Percentiles rank a stretch among this genome's conserved stretches.
phyloP scores from a whole-genome alignment of 495 filamentous ascomycete genomes.

The Aeminium ludgeri region DNA sequence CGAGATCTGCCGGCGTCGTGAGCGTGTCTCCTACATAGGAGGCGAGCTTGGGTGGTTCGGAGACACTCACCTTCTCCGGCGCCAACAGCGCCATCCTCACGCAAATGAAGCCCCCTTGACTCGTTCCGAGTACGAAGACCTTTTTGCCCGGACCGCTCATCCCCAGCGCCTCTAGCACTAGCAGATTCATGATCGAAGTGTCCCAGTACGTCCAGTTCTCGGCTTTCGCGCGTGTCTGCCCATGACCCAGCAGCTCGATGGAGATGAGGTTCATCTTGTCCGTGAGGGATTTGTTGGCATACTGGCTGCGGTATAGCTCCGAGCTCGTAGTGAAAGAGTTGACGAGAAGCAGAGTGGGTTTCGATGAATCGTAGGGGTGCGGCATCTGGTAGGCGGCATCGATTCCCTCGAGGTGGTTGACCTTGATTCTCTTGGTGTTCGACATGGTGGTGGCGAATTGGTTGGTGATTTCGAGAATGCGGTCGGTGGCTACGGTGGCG shows the following conservation, averaged over 20 bases:
- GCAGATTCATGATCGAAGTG: slow-evolving; percentile 33
- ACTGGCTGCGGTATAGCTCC: slow-evolving; percentile 36
- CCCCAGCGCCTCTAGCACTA: slow-evolving; percentile 35
- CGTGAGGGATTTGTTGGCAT: slow-evolving; percentile 29
- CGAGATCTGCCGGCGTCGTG: slow-evolving; percentile 28
- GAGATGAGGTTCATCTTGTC: slow-evolving; percentile 31
- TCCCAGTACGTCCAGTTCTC: slow-evolving; percentile 39
- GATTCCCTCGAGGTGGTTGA: slow-evolving; percentile 40
- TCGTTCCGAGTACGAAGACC: slow-evolving; percentile 42
- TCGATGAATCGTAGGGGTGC: slow-evolving; percentile 30
- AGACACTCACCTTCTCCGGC: slow-evolving; percentile 40
- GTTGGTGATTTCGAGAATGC: slow-evolving; percentile 1
- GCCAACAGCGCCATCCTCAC: slow-evolving; percentile 39
- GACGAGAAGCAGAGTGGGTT: slow-evolving; percentile 42
- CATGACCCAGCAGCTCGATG: slow-evolving; percentile 38
- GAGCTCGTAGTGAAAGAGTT: slow-evolving; percentile 41
- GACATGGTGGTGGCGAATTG: slow-evolving; percentile 3
- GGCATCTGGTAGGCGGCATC: slow-evolving; percentile 36
- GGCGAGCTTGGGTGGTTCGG: too few relatives aligned
- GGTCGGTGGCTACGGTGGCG: slow-evolving; percentile 1
- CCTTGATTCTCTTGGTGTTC: slow-evolving; percentile 23
- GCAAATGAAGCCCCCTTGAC: slow-evolving; percentile 44
- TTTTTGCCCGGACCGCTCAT: slow-evolving; percentile 26
- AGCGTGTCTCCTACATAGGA: too few relatives aligned
- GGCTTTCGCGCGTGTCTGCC: slow-evolving; percentile 26